These are phyloP conservation scores for Geosmithia putterillii DNA, from an alignment of 2,329 filamentous ascomycete genomes.

Conservation along the genomic window DNA sequence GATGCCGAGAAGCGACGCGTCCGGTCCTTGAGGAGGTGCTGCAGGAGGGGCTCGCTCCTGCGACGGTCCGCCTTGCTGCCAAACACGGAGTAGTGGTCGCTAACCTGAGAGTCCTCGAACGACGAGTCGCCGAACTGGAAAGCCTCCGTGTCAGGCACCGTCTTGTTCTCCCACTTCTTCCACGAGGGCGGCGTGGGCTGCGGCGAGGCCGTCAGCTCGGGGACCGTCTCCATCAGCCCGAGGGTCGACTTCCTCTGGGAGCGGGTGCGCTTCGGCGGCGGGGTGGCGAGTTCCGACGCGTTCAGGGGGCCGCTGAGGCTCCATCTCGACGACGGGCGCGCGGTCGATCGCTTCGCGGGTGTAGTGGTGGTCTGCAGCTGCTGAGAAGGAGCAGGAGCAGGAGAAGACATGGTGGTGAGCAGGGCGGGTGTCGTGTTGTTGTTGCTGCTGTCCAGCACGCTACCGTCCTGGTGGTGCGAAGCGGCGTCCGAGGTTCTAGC, in stretches of 20 bases:
- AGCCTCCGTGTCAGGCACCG: conserved; percentile 5
- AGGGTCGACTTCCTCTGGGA: too few relatives aligned
- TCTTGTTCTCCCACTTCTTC: conserved; percentile 1
- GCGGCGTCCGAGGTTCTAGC: neutral
- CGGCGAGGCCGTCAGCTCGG: conserved; percentile 1
- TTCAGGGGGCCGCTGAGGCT: too few relatives aligned
- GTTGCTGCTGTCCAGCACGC: too few relatives aligned
- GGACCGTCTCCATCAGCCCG: conserved; percentile 1
- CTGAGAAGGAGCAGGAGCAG: neutral
- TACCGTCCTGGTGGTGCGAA: neutral
- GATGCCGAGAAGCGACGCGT: conserved; percentile 14
- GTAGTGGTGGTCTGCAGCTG: neutral
- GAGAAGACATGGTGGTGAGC: too few relatives aligned
- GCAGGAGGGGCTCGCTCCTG: conserved; percentile 20
- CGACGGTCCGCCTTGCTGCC: conserved; percentile 12
- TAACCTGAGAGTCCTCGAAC: conserved; percentile 1
- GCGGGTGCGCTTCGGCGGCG: neutral
- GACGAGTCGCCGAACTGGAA: conserved; percentile 5
- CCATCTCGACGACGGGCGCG: neutral
- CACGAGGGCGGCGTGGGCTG: neutral
- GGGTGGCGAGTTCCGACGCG: neutral
- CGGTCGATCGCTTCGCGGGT: too few relatives aligned
- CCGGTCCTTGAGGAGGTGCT: conserved; percentile 8
- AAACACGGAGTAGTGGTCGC: conserved; percentile 13
- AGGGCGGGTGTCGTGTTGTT: neutral